A percentile compares a stretch with the other conserved stretches of the same genome.
Evolutionary conservation across 2,329 filamentous ascomycete genomes (phyloP).

Genomic region (Zymoseptoria ardabiliae): DNA sequence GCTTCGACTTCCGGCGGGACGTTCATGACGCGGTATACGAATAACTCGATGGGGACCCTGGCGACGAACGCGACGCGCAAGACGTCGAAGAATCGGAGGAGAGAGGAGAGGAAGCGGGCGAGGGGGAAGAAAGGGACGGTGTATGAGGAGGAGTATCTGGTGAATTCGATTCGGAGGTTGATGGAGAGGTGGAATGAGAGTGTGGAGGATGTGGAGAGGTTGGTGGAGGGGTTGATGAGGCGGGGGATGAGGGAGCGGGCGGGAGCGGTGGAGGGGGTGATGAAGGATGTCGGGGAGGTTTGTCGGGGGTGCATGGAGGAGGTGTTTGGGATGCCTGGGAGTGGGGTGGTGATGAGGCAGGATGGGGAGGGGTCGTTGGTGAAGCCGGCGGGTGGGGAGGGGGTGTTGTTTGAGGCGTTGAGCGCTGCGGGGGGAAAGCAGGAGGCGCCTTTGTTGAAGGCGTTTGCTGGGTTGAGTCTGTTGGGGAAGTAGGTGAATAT

Average conservation of each 20-base stretch:
- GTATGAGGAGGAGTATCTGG: slow-evolving; percentile 95
- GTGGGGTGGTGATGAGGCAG: slow-evolving; percentile 13
- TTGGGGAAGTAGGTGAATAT: slow-evolving; percentile 22
- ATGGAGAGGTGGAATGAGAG: slow-evolving; percentile 73
- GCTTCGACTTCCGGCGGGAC: slow-evolving; percentile 66
- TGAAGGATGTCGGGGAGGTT: slow-evolving; percentile 65
- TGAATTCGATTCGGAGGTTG: slow-evolving; percentile 76
- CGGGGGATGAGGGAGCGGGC: slow-evolving; percentile 84
- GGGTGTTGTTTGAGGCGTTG: slow-evolving; percentile 40
- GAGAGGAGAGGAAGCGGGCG: slow-evolving; percentile 92
- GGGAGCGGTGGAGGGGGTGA: slow-evolving; percentile 63
- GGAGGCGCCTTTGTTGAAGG: slow-evolving; percentile 48
- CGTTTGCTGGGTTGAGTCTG: slow-evolving; percentile 40
- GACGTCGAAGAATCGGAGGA: slow-evolving; percentile 77
- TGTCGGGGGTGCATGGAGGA: slow-evolving; percentile 62
- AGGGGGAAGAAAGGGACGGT: slow-evolving; percentile 92
- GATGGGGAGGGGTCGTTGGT: slow-evolving; percentile 15
- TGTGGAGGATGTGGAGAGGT: slow-evolving; percentile 61
- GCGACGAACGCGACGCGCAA: slow-evolving; percentile 68
- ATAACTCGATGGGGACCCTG: slow-evolving; percentile 61
- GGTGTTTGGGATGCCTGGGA: slow-evolving; percentile 50
- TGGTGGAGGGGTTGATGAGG: slow-evolving; percentile 70
- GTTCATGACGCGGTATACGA: slow-evolving; percentile 88
- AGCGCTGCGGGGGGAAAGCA: slow-evolving; percentile 29
- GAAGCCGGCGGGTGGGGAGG: slow-evolving; percentile 37